These are phyloP conservation scores for Metarhizium album DNA, from an alignment of 2,329 filamentous ascomycete genomes.

Conservation along the genomic window DNA sequence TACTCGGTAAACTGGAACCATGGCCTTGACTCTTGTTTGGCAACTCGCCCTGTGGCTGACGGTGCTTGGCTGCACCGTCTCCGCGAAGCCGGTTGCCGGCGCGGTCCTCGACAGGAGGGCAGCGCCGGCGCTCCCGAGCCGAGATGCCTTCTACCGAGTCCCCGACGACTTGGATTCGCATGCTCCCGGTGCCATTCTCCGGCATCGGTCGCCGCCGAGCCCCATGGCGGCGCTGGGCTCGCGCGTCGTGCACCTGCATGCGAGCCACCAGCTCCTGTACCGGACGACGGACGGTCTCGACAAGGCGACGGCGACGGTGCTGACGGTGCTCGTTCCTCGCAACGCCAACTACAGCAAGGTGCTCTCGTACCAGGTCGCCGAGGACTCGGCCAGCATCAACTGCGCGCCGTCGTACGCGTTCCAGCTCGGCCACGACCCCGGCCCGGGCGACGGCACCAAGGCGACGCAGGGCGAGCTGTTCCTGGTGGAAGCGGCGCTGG, in stretches of 20 bases:
- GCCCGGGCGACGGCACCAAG: constrained; percentile 22
- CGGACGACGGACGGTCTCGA: constrained; percentile 25
- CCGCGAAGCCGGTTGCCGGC: neutral
- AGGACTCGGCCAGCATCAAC: constrained; percentile 28
- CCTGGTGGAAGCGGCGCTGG: constrained; percentile 19
- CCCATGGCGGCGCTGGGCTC: neutral
- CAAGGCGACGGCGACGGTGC: constrained; percentile 25
- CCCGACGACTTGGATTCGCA: neutral
- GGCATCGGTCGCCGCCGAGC: neutral
- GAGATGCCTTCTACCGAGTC: neutral
- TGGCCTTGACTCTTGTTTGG: neutral
- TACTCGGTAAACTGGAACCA: neutral
- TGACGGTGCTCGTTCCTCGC: constrained; percentile 28
- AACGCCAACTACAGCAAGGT: constrained; percentile 18
- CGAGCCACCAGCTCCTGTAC: constrained; percentile 26
- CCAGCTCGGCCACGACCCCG: constrained; percentile 7
- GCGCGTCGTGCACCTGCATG: constrained; percentile 7
- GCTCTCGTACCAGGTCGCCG: constrained; percentile 32
- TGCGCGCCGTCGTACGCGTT: constrained; percentile 18
- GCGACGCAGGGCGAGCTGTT: constrained; percentile 13
- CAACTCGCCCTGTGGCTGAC: neutral
- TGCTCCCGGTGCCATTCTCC: neutral
- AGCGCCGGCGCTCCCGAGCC: neutral
- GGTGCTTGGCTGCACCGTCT: neutral
- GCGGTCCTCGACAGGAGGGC: neutral